phyloP scores from a whole-genome alignment of 1,284 basidiomycete species.

The Paramarasmius palmivorus region DNA sequence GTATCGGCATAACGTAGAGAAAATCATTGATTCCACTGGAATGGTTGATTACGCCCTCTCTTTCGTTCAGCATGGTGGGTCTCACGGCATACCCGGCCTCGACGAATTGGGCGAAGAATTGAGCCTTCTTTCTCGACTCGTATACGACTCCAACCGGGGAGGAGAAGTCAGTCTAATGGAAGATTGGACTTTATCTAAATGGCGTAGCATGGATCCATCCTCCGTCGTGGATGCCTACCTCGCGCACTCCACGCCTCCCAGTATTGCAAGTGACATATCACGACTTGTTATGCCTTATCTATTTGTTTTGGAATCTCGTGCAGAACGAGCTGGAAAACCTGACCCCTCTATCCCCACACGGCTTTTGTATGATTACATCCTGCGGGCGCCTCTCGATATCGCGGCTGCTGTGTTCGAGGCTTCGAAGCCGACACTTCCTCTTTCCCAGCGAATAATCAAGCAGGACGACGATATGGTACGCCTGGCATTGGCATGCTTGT shows the following conservation, averaged over 20 bases:
- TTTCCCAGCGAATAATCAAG: slow-evolving; percentile 71
- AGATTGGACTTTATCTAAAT: slow-evolving; percentile 75
- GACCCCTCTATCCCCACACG: slow-evolving; percentile 63
- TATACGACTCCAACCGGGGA: slow-evolving; percentile 73
- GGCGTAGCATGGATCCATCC: slow-evolving; percentile 67
- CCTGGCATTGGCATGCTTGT: slow-evolving; percentile 86
- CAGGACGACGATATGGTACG: slow-evolving; percentile 83
- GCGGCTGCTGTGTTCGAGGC: slow-evolving; percentile 81
- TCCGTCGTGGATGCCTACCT: slow-evolving; percentile 78
- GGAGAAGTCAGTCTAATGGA: slow-evolving; percentile 38
- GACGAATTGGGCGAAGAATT: slow-evolving; percentile 90
- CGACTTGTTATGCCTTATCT: slow-evolving; percentile 87
- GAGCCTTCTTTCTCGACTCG: slow-evolving; percentile 78
- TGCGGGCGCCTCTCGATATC: slow-evolving; percentile 65
- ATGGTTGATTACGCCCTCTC: slow-evolving; percentile 79
- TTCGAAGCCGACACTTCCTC: slow-evolving; percentile 83
- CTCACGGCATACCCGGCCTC: slow-evolving; percentile 75
- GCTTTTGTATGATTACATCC: slow-evolving; percentile 76
- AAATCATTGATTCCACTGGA: slow-evolving; percentile 66
- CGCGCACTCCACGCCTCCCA: slow-evolving; percentile 62
- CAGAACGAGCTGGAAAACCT: slow-evolving; percentile 74
- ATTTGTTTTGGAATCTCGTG: slow-evolving; percentile 83
- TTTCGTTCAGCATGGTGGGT: slow-evolving; percentile 83
- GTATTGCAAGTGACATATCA: slow-evolving; percentile 70
- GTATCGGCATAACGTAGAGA: slow-evolving; percentile 71